Evolutionary conservation across 805 yeast genomes (phyloP), one percentile per base, ranked within the genome.

Genomic region (Saccharomycopsis vini): DNA sequence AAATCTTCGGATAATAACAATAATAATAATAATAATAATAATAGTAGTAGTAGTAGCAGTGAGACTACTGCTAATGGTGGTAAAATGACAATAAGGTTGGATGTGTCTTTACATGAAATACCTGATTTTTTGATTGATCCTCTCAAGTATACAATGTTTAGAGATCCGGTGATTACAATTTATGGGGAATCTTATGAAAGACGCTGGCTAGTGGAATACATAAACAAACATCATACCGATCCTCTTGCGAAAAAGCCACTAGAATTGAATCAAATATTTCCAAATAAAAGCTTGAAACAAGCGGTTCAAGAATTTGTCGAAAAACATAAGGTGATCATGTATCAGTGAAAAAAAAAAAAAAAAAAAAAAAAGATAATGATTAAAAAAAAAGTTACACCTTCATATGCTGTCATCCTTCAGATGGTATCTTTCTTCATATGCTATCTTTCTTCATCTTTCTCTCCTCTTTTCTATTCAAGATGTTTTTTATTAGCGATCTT

Each of bases 111-210:
- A 5, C 9, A 16, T 24, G 41, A 38, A 19, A 26, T 38, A 4
- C 41, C 41, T 22, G 41, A 38, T 4, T 19, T 15, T 19, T 38
- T 38, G 13, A 5, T 38, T 18, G 41, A 38, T 20, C 41, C 41
- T 4, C n/a, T 38, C 6, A 20, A 24, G 10, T 18, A 9, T 13
- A 15, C 4, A 9, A 18, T 38, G 12, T 26, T 28, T 12, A 16
- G 9, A 19, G 34, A 38, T 20, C 41, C 41, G 5, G 41, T 38
- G 21, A 15, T 38, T 13, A 24, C 33, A 5, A 15, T 24, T 38
- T 38, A 23, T 38, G 41, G 41, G 4, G 15, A 38, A 6, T 7
- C 22, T 23, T 38, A 24, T 18, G 41, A 38, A 20, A 15, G 22
- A 26, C 6, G 5, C 4, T 15, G n/a, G n/a, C n/a, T 38, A 5